phyloP scores from a whole-genome alignment of 768 basidiomycete genomes.

The Tremella yokohamensis region DNA sequence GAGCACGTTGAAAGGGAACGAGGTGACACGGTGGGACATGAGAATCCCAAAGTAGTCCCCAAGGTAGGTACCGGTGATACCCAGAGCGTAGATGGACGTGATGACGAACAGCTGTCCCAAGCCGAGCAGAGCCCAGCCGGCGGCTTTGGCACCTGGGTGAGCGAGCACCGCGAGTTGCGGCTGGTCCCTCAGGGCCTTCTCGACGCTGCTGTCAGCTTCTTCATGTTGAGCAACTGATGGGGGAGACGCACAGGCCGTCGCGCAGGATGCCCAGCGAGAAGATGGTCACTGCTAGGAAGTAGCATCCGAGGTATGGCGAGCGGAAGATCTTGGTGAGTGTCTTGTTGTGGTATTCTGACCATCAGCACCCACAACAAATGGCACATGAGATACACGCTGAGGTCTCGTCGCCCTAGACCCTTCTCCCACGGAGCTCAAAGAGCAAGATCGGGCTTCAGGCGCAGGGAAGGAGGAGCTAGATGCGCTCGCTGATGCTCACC shows the following conservation, averaged over 20 bases:
- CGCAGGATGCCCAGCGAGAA: conserved; percentile 80
- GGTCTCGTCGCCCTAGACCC: too few relatives aligned
- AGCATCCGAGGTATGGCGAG: conserved; percentile 72
- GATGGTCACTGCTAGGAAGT: conserved; percentile 78
- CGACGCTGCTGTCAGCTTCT: conserved; percentile 1
- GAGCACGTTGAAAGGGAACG: conserved; percentile 93
- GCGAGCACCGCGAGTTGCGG: conserved; percentile 67
- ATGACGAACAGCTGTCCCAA: conserved; percentile 81
- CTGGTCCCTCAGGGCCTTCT: conserved; percentile 63
- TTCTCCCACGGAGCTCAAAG: too few relatives aligned
- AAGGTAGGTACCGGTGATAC: conserved; percentile 81
- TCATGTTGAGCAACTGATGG: not conserved
- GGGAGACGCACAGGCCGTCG: conserved; percentile 68
- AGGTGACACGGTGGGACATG: conserved; percentile 79
- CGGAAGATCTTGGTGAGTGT: conserved; percentile 79
- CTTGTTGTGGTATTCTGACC: conserved; percentile 72
- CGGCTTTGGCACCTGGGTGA: conserved; percentile 60
- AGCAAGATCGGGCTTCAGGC: too few relatives aligned
- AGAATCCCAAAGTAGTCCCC: conserved; percentile 57
- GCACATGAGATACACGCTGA: too few relatives aligned
- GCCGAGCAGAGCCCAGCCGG: conserved; percentile 58
- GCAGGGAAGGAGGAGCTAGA: too few relatives aligned
- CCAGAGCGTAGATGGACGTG: conserved; percentile 82
- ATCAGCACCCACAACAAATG: too few relatives aligned
- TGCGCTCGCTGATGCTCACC: conserved; percentile 56